These are phyloP conservation scores for Mycena galericulata DNA, from an alignment of 768 basidiomycete genomes.

Conservation along the genomic window DNA sequence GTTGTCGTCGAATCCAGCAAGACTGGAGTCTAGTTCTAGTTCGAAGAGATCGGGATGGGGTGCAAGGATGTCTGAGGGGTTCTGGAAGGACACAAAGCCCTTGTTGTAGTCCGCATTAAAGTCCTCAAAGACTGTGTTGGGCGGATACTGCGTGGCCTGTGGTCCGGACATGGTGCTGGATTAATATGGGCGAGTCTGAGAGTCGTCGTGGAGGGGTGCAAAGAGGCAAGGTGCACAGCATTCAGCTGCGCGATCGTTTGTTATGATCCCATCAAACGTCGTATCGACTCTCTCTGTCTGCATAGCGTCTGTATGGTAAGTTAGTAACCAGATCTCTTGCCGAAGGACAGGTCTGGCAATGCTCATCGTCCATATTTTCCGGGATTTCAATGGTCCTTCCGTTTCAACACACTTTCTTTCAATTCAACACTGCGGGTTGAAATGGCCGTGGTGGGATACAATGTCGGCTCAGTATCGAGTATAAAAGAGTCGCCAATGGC, in stretches of 20 bases:
- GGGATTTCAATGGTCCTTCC: too few species aligned
- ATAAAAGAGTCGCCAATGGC: too few species aligned
- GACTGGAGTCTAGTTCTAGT: constrained; percentile 79
- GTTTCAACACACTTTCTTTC: too few species aligned
- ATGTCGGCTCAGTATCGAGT: too few species aligned
- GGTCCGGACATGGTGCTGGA: constrained; percentile 29
- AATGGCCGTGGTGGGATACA: too few species aligned
- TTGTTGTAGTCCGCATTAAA: constrained; percentile 42
- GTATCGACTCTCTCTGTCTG: too few species aligned
- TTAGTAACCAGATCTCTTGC: neutral
- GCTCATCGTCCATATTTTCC: too few species aligned
- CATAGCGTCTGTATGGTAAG: neutral
- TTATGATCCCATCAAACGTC: neutral
- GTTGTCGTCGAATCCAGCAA: constrained; percentile 74
- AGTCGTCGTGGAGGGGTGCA: neutral
- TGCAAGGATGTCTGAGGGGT: constrained; percentile 77
- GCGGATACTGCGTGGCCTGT: constrained; percentile 33
- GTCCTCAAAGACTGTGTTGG: constrained; percentile 29
- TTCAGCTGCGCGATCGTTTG: neutral
- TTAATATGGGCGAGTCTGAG: constrained; percentile 21
- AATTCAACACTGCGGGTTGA: too few species aligned
- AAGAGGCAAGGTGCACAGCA: neutral
- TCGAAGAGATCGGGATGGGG: constrained; percentile 89
- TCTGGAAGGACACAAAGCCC: constrained; percentile 78
- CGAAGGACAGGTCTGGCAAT: neutral